Percentiles rank a stretch among this genome's conserved stretches.
phyloP scores from a whole-genome alignment of 73 alveolate genomes.

The Effrenium voratum region DNA sequence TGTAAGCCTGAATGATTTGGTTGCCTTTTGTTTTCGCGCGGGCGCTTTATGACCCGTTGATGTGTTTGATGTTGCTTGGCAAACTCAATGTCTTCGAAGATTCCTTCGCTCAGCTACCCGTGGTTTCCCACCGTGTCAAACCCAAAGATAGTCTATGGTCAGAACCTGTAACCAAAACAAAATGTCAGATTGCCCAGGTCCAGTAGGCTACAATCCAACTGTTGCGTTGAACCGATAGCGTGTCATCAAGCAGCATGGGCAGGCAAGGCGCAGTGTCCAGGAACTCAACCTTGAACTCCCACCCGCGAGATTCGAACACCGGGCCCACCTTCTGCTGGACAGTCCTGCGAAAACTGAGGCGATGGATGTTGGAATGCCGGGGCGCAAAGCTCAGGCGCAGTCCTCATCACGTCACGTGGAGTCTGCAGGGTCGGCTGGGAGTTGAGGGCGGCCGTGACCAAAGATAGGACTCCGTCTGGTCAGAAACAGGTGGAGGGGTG shows the following conservation, averaged over 20 bases:
- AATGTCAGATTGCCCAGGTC: no score
- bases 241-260: no score
- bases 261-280: constrained; percentile 28
- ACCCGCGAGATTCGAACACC: not conserved
- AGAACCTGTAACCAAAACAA: no score
- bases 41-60: no score
- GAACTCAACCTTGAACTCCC: not conserved
- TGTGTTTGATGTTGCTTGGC: no score
- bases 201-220: no score
- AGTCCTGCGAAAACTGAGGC: not conserved
- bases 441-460: not conserved
- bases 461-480: not conserved
- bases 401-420: constrained; percentile 20
- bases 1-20: no score
- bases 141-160: not conserved
- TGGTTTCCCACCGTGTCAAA: not conserved
- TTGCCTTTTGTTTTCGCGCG: no score
- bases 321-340: not conserved
- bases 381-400: not conserved
- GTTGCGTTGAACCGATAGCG: no score
- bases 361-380: not conserved
- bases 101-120: not conserved
- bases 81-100: not conserved
- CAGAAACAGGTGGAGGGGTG: not conserved
- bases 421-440: not conserved